These are phyloP conservation scores for Penicillium samsonianum DNA, from an alignment of 495 filamentous ascomycete species.

Conservation along the genomic window DNA sequence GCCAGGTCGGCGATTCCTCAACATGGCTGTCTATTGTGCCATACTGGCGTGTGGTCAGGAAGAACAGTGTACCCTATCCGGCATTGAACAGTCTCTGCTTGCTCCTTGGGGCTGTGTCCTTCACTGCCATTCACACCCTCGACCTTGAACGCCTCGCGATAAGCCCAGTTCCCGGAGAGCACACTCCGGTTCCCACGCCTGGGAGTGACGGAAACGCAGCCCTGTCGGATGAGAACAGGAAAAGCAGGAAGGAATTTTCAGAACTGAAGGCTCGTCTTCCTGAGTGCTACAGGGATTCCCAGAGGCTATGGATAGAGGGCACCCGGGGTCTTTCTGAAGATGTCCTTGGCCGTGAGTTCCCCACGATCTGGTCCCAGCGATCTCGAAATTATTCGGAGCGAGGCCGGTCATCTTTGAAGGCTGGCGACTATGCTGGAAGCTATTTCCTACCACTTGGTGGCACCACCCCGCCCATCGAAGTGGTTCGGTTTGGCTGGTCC, in stretches of 20 bases:
- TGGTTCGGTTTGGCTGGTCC: slow-evolving; percentile 47
- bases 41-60: slow-evolving; percentile 48
- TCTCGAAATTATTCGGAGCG: slow-evolving; percentile 39
- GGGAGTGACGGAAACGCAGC: slow-evolving; percentile 40
- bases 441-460: slow-evolving; percentile 48
- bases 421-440: slow-evolving; percentile 44
- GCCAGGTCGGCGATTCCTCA: slow-evolving; percentile 42
- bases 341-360: slow-evolving; percentile 45
- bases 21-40: slow-evolving; percentile 53
- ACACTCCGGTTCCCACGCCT: slow-evolving; percentile 41
- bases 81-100: slow-evolving; percentile 44
- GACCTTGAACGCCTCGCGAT: slow-evolving; percentile 49
- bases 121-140: slow-evolving; percentile 45
- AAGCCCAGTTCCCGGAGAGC: slow-evolving; percentile 42
- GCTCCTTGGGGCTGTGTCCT: slow-evolving; percentile 51
- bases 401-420: slow-evolving; percentile 35
- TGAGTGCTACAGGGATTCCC: slow-evolving; percentile 45
- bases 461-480: slow-evolving; percentile 46
- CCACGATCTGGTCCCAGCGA: slow-evolving; percentile 47
- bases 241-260: slow-evolving; percentile 39
- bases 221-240: slow-evolving; percentile 37
- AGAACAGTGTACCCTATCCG: slow-evolving; percentile 39
- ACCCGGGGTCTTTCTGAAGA: slow-evolving; percentile 45
- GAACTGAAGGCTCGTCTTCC: slow-evolving; percentile 44
- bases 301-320: slow-evolving; percentile 49